A percentile compares a stretch with the other conserved stretches of the same genome.
phyloP scores from a whole-genome alignment of 164 flowering plant species.

The Piper longum region DNA sequence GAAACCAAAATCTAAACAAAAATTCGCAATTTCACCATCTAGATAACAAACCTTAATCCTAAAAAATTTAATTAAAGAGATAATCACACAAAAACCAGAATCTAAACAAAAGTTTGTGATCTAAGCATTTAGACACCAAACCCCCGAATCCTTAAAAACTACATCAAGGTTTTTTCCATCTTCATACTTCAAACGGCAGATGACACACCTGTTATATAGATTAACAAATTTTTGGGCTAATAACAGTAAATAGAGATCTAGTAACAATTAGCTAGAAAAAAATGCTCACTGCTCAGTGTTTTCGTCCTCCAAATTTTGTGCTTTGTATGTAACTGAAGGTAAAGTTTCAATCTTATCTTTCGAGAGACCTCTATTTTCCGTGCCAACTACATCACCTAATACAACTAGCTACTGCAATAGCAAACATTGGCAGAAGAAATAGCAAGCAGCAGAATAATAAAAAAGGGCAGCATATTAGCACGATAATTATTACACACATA shows the following conservation, averaged over 20 bases:
- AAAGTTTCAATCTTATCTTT: slow-evolving; percentile 63
- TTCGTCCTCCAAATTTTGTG: slow-evolving; percentile 39
- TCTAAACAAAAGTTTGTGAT: no score
- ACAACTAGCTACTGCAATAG: slow-evolving; percentile 67
- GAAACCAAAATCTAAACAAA: no score
- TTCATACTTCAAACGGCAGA: slow-evolving; percentile 71
- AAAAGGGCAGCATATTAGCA: neutral
- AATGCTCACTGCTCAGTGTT: slow-evolving; percentile 60
- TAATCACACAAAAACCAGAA: no score
- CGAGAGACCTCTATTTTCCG: slow-evolving; percentile 85
- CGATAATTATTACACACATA: slow-evolving; percentile 27
- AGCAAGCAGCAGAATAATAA: neutral
- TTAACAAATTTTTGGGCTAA: neutral
- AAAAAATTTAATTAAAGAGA: no score
- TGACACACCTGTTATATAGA: slow-evolving; percentile 52
- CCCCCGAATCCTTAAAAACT: no score
- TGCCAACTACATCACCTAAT: slow-evolving; percentile 83
- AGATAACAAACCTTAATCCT: no score
- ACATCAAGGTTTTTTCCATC: slow-evolving; percentile 60
- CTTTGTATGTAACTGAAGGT: slow-evolving; percentile 53
- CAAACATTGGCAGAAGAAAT: slow-evolving; percentile 1
- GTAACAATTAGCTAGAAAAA: neutral
- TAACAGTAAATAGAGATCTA: neutral
- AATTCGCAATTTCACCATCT: no score
- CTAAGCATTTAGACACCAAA: no score